Evolutionary conservation across 192 early-diverging fungal genomes (phyloP).

Genomic region (Linnemannia elongata): DNA sequence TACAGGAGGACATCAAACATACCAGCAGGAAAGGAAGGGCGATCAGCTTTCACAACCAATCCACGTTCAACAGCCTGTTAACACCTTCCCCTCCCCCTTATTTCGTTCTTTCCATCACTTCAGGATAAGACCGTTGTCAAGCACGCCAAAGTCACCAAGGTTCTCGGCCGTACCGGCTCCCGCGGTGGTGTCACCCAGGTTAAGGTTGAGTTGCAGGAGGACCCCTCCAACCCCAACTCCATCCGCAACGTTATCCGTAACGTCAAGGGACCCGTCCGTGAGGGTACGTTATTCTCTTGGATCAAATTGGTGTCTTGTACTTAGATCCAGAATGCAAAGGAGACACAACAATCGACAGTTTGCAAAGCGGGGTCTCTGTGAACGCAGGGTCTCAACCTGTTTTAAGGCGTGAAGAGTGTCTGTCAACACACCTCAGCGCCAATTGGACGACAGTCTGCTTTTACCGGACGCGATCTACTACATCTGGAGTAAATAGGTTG

Average conservation of each 20-base stretch:
- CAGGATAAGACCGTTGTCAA: slow-evolving; percentile 78
- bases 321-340: neutral
- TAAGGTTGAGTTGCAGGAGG: slow-evolving; percentile 99
- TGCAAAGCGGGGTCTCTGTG: neutral
- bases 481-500: too few relatives aligned
- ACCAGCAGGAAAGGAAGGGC: neutral
- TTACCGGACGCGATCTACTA: too few relatives aligned
- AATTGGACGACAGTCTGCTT: too few relatives aligned
- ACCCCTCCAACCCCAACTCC: slow-evolving; percentile 71
- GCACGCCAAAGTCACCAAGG: slow-evolving; percentile 95
- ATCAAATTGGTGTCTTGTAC: neutral
- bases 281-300: slow-evolving; percentile 58
- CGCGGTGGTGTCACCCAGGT: slow-evolving; percentile 99
- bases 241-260: slow-evolving; percentile 98
- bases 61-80: neutral
- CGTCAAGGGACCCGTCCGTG: slow-evolving; percentile 99
- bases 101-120: neutral
- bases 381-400: too few relatives aligned
- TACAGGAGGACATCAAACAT: neutral
- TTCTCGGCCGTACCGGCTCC: slow-evolving; percentile 99
- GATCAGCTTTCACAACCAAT: neutral
- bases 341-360: neutral
- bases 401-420: too few relatives aligned
- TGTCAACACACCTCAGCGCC: neutral
- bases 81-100: neutral